Evolutionary conservation across 345 rosid species (phyloP).

Genomic region (Eucalyptus leucophloia): DNA sequence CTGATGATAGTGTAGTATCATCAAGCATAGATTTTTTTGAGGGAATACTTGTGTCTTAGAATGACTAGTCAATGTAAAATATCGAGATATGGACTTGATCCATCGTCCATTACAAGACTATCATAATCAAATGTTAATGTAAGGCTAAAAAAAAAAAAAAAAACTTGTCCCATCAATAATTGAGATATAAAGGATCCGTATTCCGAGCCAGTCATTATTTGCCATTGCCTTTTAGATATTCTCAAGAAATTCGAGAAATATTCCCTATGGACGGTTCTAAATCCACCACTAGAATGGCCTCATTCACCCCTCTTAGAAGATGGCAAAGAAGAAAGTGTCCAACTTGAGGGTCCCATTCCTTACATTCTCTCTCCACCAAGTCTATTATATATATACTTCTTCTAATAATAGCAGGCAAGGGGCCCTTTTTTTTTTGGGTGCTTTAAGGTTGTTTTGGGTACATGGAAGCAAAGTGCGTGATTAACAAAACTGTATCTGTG

Average conservation of each 20-base stretch:
- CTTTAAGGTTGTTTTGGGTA: background rate
- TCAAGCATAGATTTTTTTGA: background rate
- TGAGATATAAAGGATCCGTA: background rate
- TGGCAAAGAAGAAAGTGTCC: background rate
- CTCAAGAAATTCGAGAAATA: background rate
- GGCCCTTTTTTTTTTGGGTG: background rate
- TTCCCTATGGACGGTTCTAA: background rate
- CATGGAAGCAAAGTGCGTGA: background rate
- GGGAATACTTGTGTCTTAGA: background rate
- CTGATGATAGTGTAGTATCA: background rate
- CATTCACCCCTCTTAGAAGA: background rate
- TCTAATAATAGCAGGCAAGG: background rate
- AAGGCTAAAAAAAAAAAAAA: background rate
- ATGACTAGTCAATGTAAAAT: fast-evolving
- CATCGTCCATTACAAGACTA: background rate
- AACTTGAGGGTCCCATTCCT: background rate
- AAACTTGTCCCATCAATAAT: background rate
- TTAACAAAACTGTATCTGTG: background rate
- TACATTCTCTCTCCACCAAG: background rate
- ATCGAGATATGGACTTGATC: fast-evolving
- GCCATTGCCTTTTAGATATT: fast-evolving
- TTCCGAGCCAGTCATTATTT: background rate
- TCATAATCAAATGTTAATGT: background rate
- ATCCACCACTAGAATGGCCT: background rate
- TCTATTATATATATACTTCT: background rate